Percentiles rank a stretch among this genome's conserved stretches.
Conservation (phyloP, 352 stramenopile genomes). For the Detonula confervacea region DNA sequence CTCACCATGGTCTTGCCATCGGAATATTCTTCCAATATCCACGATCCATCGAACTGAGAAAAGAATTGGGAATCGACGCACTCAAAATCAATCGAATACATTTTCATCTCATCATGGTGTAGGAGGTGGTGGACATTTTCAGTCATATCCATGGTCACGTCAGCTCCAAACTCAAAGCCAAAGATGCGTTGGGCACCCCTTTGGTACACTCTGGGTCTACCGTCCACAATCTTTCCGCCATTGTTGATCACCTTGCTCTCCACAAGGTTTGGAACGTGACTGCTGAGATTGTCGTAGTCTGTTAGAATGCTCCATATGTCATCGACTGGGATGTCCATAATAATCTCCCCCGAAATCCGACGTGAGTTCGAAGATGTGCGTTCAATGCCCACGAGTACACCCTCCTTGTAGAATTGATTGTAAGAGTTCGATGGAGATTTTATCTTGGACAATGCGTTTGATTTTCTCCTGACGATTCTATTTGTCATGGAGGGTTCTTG, state of each 20-base stretch:
- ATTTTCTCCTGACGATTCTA: neutral
- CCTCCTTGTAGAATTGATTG: constrained; percentile 40
- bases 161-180: constrained; percentile 87
- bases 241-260: constrained; percentile 64
- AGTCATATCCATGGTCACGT: constrained; percentile 87
- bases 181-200: constrained; percentile 87
- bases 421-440: constrained; percentile 33
- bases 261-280: constrained; percentile 87
- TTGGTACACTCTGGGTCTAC: constrained; percentile 76
- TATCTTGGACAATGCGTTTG: constrained; percentile 20
- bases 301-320: constrained; percentile 85
- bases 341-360: constrained; percentile 72
- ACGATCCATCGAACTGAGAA: constrained; percentile 80
- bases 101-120: constrained; percentile 17
- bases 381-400: constrained; percentile 69
- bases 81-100: constrained; percentile 68
- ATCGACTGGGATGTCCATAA: constrained; percentile 56
- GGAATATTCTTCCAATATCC: constrained; percentile 65
- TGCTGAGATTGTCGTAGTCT: constrained; percentile 85
- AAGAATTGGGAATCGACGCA: constrained; percentile 81
- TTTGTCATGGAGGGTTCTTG: neutral
- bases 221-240: constrained; percentile 12
- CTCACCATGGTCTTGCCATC: constrained; percentile 69
- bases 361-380: constrained; percentile 70
- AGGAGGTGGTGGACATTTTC: constrained; percentile 56